Evolutionary conservation across 2,329 filamentous ascomycete species (phyloP).

Genomic region (Pestalotiopsis sp.): DNA sequence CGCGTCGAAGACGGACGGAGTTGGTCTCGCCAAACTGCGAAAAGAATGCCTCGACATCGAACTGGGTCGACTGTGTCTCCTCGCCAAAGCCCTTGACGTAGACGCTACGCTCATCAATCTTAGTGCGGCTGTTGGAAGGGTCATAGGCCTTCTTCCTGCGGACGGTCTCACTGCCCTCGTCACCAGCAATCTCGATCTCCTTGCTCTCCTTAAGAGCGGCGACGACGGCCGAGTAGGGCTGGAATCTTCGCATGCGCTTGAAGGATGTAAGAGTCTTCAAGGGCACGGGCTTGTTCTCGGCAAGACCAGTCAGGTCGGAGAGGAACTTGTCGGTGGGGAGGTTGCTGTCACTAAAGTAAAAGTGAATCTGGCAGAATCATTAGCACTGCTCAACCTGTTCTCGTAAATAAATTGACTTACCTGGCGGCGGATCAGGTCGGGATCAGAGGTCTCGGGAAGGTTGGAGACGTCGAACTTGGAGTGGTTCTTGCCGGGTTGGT

Average conservation of each 20-base stretch:
- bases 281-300: constrained; percentile 78
- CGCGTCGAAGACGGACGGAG: constrained; percentile 84
- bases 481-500: constrained; percentile 51
- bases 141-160: constrained; percentile 76
- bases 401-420: constrained; percentile 43
- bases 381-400: constrained; percentile 8
- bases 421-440: constrained; percentile 80
- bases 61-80: constrained; percentile 82
- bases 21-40: constrained; percentile 77
- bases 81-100: constrained; percentile 95
- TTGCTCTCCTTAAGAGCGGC: constrained; percentile 79
- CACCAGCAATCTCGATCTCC: constrained; percentile 72
- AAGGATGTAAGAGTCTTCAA: constrained; percentile 81
- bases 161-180: constrained; percentile 71
- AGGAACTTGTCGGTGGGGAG: constrained; percentile 86
- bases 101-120: constrained; percentile 73
- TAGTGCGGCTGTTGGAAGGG: constrained; percentile 57
- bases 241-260: constrained; percentile 95
- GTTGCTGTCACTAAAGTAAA: constrained; percentile 56
- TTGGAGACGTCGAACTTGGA: constrained; percentile 72
- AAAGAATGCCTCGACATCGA: constrained; percentile 94
- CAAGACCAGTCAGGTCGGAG: constrained; percentile 75
- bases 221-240: constrained; percentile 82
- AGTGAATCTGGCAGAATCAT: constrained; percentile 44
- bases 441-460: constrained; percentile 74